Conservation (phyloP, 352 stramenopile genomes). For the Nothophytophthora sp. region DNA sequence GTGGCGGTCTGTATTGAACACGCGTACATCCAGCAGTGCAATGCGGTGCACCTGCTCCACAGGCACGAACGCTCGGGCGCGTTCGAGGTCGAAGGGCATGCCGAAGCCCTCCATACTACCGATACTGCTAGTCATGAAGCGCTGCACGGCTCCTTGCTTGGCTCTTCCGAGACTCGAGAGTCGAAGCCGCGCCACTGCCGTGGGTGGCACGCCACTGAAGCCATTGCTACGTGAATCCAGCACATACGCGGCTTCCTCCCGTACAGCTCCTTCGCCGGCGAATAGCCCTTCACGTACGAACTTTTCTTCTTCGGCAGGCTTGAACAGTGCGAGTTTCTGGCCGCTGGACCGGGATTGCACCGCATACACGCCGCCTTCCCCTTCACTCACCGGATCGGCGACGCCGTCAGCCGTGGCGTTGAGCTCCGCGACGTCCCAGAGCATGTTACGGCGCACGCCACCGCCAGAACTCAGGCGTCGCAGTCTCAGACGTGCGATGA, state of each 20-base stretch:
- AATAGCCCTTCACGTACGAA: constrained; percentile 74
- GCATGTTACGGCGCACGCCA: constrained; percentile 70
- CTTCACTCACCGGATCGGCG: constrained; percentile 57
- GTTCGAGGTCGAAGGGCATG: constrained; percentile 66
- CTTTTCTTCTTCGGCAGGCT: constrained; percentile 76
- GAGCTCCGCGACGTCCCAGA: constrained; percentile 74
- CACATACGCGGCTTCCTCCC: constrained; percentile 77
- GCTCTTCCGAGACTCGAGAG: constrained; percentile 38
- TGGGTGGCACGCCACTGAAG: constrained; percentile 78
- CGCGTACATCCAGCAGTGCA: constrained; percentile 73
- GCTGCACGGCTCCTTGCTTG: constrained; percentile 78
- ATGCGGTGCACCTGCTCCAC: constrained; percentile 86
- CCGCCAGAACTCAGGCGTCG: constrained; percentile 56
- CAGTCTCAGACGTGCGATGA: constrained; percentile 61
- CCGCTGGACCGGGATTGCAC: constrained; percentile 66
- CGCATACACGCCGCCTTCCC: constrained; percentile 72
- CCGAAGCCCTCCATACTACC: constrained; percentile 85
- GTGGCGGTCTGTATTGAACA: constrained; percentile 90
- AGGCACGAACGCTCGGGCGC: constrained; percentile 60
- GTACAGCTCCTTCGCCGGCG: constrained; percentile 70
- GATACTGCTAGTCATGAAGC: constrained; percentile 78
- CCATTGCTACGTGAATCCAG: constrained; percentile 67
- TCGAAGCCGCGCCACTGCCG: constrained; percentile 63
- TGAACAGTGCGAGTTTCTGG: constrained; percentile 83
- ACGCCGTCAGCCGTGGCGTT: constrained; percentile 50